phyloP scores from a whole-genome alignment of 441 rosid species.

The Eutrema salsugineum region DNA sequence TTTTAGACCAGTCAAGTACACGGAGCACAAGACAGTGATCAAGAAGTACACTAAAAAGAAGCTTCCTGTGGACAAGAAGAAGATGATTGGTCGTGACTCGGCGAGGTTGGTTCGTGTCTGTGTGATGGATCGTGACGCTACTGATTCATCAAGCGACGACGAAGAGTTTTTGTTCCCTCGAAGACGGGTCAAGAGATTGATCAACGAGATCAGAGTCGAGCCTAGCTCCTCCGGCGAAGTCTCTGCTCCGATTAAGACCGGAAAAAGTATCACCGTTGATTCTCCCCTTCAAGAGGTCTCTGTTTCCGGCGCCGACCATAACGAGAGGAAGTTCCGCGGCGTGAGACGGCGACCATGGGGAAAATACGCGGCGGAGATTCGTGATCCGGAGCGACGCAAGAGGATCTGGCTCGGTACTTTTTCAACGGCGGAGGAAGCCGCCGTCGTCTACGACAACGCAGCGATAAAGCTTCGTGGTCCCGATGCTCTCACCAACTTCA shows the following conservation, averaged over 20 bases:
- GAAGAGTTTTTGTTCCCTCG: slow-evolving; percentile 34
- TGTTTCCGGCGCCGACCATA: not conserved
- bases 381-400: slow-evolving; percentile 72
- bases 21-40: slow-evolving; percentile 43
- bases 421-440: slow-evolving; percentile 90
- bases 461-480: slow-evolving; percentile 84
- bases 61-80: slow-evolving; percentile 9
- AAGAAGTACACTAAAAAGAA: slow-evolving; percentile 40
- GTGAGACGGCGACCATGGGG: slow-evolving; percentile 94
- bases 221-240: slow-evolving; percentile 25
- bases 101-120: slow-evolving; percentile 49
- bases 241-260: not conserved
- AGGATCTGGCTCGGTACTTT: slow-evolving; percentile 87
- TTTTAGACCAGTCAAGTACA: slow-evolving; percentile 50
- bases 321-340: slow-evolving; percentile 70
- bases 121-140: slow-evolving; percentile 69
- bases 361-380: slow-evolving; percentile 92
- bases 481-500: slow-evolving; percentile 74
- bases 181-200: slow-evolving; percentile 58
- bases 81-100: slow-evolving; percentile 11
- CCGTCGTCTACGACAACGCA: slow-evolving; percentile 83
- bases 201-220: slow-evolving; percentile 60
- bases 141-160: slow-evolving; percentile 88
- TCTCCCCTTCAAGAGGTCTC: slow-evolving; percentile 13
- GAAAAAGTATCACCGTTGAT: not conserved